Conservation (phyloP, 768 basidiomycete species). For the Porphyrellus cyaneotinctus region DNA sequence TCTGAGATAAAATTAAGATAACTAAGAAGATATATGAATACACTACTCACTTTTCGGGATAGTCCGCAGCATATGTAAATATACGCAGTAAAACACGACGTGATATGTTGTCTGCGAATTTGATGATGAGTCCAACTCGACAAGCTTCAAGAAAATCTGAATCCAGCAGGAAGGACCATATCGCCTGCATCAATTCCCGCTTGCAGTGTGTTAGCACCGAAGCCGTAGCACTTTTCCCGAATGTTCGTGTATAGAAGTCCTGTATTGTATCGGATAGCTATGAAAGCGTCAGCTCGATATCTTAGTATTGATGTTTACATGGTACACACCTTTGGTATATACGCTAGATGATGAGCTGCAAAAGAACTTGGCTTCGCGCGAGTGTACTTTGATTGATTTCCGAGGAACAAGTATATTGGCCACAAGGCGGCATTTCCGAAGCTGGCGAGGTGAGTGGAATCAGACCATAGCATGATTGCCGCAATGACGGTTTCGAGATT, state of each 20-base stretch:
- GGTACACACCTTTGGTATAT: background rate
- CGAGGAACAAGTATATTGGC: slow-evolving; percentile 13
- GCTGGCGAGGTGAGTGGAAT: slow-evolving; percentile 21
- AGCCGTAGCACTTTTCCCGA: background rate
- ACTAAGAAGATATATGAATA: background rate
- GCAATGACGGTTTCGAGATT: slow-evolving; percentile 4
- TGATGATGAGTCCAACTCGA: slow-evolving; percentile 12
- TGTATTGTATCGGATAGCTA: background rate
- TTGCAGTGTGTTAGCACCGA: slow-evolving; percentile 11
- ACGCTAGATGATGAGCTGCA: background rate
- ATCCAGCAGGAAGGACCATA: slow-evolving; percentile 19
- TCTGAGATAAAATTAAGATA: background rate
- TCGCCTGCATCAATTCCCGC: slow-evolving; percentile 24
- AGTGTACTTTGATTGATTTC: slow-evolving; percentile 3
- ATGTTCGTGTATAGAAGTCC: background rate
- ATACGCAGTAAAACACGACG: slow-evolving; percentile 11
- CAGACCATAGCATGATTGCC: slow-evolving; percentile 23
- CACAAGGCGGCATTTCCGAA: slow-evolving; percentile 17
- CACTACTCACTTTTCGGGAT: background rate
- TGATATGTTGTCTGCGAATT: slow-evolving; percentile 9
- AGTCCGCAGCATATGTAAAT: slow-evolving; percentile 20
- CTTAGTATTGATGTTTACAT: too few species aligned
- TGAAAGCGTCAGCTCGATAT: too few species aligned
- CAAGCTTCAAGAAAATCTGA: slow-evolving; percentile 11
- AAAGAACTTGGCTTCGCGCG: background rate